Evolutionary conservation across 176 grass and related monocot genomes (phyloP), one percentile per base, ranked within the genome.

Genomic region (Triticum turgidum): DNA sequence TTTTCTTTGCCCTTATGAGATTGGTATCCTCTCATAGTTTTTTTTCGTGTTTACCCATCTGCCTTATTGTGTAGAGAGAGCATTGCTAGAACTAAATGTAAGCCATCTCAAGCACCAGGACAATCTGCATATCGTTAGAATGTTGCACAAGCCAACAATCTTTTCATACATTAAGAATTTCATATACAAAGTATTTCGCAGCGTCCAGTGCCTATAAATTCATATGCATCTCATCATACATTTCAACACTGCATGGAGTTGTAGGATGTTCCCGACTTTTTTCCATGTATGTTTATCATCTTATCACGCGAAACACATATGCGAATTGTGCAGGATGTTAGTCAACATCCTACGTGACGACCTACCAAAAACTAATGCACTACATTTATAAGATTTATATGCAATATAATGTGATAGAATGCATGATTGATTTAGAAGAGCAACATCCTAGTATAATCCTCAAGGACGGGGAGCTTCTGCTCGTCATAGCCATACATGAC

Each of bases 401-500:
- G 5, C 56, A 59, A 21, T 54, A 17, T 54, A 18, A 54, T 59
- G 2, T 21, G 56, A 3, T 59, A 8, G 56, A 1, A 14, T 66
- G 65, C 7, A 63, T 27, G 56, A 56, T 58, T 39, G 54, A 52
- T 72, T 83, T 33, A 83, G 12, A 83, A 38, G n/a, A 83, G 47
- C 11, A 89, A 39, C 44, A 75, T 68, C 70, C 69, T 85, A 2
- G 42, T 34, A 63, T 91, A 91, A 30, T 91, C 88, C 56, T 97
- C 73, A 9, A 97, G 92, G 58, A 84, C 17, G 0, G 84, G 86
- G 11, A 92, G 88, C 25, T 79, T 71, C 12, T 87, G 66, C 35
- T 87, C 52, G 0, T 90, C 64, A 9, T 92, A 92, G 1, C 27
- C 81, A 25, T 92, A 94, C 68, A 70, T 39, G 18, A 94, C 86